These are phyloP conservation scores for Termitomyces sp. DNA, from an alignment of 768 basidiomycete species.

Conservation along the genomic window DNA sequence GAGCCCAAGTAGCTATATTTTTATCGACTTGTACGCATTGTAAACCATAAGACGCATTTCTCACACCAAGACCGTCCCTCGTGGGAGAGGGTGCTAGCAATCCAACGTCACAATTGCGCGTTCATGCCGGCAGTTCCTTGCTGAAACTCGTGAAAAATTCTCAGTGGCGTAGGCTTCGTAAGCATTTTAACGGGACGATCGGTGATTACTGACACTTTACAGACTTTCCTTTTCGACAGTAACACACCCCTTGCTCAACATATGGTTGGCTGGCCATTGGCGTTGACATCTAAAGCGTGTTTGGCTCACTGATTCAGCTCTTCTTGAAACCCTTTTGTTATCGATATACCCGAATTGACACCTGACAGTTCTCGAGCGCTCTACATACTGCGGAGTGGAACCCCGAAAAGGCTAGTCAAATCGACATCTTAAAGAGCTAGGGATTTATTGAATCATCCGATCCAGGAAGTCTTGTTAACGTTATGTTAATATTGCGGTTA, in stretches of 20 bases:
- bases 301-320: not conserved
- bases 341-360: not conserved
- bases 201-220: not conserved
- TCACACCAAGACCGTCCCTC: not conserved
- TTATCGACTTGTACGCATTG: not conserved
- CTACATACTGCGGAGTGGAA: not conserved
- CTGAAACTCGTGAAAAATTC: not conserved
- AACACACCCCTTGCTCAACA: not conserved
- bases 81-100: not conserved
- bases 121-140: not conserved
- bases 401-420: not conserved
- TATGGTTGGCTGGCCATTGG: too few species aligned
- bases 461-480: not conserved
- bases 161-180: slow-evolving; percentile 6
- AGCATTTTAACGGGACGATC: not conserved
- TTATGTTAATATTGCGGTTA: not conserved
- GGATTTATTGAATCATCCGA: not conserved
- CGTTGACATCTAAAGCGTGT: not conserved
- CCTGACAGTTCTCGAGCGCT: not conserved
- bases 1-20: not conserved
- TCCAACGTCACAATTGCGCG: not conserved
- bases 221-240: not conserved
- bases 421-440: not conserved
- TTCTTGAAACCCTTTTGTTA: not conserved
- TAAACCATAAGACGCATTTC: not conserved